Percentiles rank a stretch among this genome's conserved stretches.
phyloP scores from a whole-genome alignment of 1,139 yeast species.

The Geotrichum aggregatum region DNA sequence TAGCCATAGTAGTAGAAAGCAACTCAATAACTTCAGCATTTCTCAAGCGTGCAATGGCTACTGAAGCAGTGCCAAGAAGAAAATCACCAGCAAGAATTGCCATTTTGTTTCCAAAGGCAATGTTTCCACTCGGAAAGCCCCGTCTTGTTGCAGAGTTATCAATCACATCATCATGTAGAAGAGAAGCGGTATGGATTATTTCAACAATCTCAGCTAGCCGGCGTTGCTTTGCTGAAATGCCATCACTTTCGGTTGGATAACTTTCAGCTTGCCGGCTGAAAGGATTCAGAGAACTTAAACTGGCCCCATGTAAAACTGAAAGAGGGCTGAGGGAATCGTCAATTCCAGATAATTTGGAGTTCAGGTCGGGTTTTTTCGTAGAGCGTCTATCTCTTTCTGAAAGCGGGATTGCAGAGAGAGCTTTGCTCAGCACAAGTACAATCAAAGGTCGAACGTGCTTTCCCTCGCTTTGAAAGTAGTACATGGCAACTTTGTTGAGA shows the following conservation, averaged over 20 bases:
- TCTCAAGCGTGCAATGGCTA: conserved; percentile 84
- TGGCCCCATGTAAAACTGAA: conserved; percentile 79
- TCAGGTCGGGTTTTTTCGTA: conserved; percentile 37
- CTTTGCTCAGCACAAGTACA: conserved; percentile 76
- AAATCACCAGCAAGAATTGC: conserved; percentile 97
- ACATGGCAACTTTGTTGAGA: conserved; percentile 80
- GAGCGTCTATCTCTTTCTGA: conserved; percentile 56
- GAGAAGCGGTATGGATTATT: conserved; percentile 95
- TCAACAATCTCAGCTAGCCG: conserved; percentile 97
- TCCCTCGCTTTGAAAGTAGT: conserved; percentile 93
- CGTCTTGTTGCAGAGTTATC: conserved; percentile 88
- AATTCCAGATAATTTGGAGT: conserved; percentile 31
- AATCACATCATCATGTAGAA: conserved; percentile 94
- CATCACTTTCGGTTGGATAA: conserved; percentile 48
- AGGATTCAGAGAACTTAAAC: conserved; percentile 79
- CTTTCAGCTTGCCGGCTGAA: conserved; percentile 75
- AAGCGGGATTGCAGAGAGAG: conserved; percentile 70
- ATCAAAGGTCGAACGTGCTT: conserved; percentile 91
- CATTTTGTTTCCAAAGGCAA: conserved; percentile 95
- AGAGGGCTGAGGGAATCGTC: conserved; percentile 64
- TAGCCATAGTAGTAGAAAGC: conserved; percentile 92
- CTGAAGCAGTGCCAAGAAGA: conserved; percentile 90
- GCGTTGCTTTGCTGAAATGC: conserved; percentile 89
- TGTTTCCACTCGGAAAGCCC: conserved; percentile 85
- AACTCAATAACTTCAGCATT: conserved; percentile 95